Evolutionary conservation across 1,284 basidiomycete genomes (phyloP), one percentile per base, ranked within the genome.

Genomic region (Phylloporus gajari): DNA sequence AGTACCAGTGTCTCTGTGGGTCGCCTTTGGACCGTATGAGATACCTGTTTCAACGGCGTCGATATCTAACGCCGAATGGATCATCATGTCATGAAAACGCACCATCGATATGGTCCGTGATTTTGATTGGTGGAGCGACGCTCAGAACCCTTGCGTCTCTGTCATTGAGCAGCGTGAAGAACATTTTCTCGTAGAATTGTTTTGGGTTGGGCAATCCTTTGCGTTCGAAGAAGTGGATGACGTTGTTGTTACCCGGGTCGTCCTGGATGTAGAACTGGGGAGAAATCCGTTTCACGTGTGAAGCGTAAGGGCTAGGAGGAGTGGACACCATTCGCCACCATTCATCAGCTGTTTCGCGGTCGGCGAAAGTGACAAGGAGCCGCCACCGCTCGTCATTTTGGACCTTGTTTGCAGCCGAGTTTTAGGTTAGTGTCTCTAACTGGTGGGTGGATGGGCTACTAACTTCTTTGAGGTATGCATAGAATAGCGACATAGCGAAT

Each of bases 271-370:
- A 63, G 30, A 63, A 63, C 27, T 63, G 42, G 42, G 61, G 61
- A 11, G 61, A 63, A 25, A 44, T 30, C 40, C 61, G 61, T 25
- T 30, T 63, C 25, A 63, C 40, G 40, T 27, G 1, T 23, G 7
- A 40, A 44, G 40, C 61, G n/a, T 44, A 63, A n/a, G 61, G 61
- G 19, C 61, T 63, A 44, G 38, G 38, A 63, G 61, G 40, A 62
- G 61, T 44, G n/a, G 61, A 63, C 30, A 46, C 32, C 21, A 21
- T n/a, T 9, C 46, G 25, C 40, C 68, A 62, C 23, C 48, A 71
- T 17, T 71, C 67, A 42, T 71, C 70, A 5, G 70, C 70, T 2
- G 63, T 42, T 32, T 71, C 64, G 35, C 70, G 63, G n/a, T 53
- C 42, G n/a, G 27, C 68, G 21, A 71, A 71, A 1, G 64, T 71